Percentiles rank a stretch among this genome's conserved stretches.
phyloP scores from a whole-genome alignment of 1,284 basidiomycete species.

The Coniferiporia sulphurascens region DNA sequence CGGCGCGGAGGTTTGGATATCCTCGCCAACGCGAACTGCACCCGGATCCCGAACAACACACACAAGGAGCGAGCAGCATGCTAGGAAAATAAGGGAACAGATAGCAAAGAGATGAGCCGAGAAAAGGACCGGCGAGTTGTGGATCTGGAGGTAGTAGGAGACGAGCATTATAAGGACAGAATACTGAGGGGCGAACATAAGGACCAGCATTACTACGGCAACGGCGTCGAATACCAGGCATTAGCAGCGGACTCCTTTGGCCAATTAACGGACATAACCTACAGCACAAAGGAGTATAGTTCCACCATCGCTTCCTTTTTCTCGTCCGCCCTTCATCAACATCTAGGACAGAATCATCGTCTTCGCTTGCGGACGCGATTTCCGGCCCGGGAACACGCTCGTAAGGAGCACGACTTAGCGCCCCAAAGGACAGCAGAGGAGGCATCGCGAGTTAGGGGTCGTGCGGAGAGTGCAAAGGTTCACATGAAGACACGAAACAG shows the following conservation, averaged over 20 bases:
- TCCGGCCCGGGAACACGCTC: conserved; percentile 7
- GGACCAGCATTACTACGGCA: conserved; percentile 45
- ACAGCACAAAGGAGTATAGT: conserved; percentile 15
- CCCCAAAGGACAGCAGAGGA: conserved; percentile 10
- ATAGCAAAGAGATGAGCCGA: conserved; percentile 47
- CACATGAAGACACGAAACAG: too few species aligned
- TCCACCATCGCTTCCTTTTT: conserved; percentile 17
- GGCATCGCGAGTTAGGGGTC: conserved; percentile 1
- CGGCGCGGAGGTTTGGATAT: conserved; percentile 25
- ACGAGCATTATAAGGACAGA: conserved; percentile 63
- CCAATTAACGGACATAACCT: background rate
- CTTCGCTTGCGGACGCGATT: conserved; percentile 7
- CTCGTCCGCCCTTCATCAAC: conserved; percentile 9
- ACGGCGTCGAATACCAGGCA: background rate
- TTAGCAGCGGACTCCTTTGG: background rate
- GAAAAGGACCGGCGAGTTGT: conserved; percentile 44
- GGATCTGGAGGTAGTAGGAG: conserved; percentile 55
- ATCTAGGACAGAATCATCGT: conserved; percentile 17
- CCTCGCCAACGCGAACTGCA: conserved; percentile 38
- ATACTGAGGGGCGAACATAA: conserved; percentile 68
- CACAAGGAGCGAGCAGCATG: conserved; percentile 65
- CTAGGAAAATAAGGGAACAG: conserved; percentile 61
- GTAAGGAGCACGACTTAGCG: conserved; percentile 12
- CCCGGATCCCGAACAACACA: conserved; percentile 72
- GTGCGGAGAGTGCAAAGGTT: background rate